Base-by-base conservation (phyloP, 768 basidiomycete genomes). In the Hysterangium stoloniferum region DNA sequence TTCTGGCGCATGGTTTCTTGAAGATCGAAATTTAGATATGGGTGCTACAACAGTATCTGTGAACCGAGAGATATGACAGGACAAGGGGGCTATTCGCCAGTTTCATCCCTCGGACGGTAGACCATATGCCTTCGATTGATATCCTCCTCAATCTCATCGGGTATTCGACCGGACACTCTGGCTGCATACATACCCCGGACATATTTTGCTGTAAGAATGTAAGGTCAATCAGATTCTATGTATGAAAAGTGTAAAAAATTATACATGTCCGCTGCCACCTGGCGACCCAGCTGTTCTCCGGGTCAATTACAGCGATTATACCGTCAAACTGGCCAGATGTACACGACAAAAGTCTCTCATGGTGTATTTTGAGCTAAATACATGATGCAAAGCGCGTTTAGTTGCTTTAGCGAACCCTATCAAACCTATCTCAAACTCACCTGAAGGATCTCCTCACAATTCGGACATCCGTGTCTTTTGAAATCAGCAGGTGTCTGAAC, bases 321-420 rank as follows among this genome's bases (percentile, higher is more conserved):
- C 96, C 96, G 58, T 98, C 95, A 57, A 88, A 99, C 56, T 88
- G 83, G 1, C 86, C 82, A 22, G 92, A 94, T 8, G 95, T 99
- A 65, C 93, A 97, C 42, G 78, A 73, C 9, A 77, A 67, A 27
- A 97, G 86, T 19, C 89, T 77, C 54, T 98, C 96, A 5, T 78
- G 72, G 45, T 80, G 86, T 19, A 84, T 84, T 68, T 90, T 88
- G 81, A 97, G 84, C 94, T 98, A 57, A 19, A 29, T 20, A 44
- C 2, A 55, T 6, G 24, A 47, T 7, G 28, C 31, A 17, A 20
- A n/a, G n/a, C n/a, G n/a, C n/a, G n/a, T n/a, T n/a, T n/a, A n/a
- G n/a, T n/a, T n/a, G n/a, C n/a, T n/a, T n/a, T n/a, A n/a, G n/a
- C n/a, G n/a, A n/a, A n/a, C n/a, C n/a, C n/a, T n/a, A n/a, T n/a